Base-by-base conservation (phyloP, 768 basidiomycete genomes). In the Boletus huronensis region DNA sequence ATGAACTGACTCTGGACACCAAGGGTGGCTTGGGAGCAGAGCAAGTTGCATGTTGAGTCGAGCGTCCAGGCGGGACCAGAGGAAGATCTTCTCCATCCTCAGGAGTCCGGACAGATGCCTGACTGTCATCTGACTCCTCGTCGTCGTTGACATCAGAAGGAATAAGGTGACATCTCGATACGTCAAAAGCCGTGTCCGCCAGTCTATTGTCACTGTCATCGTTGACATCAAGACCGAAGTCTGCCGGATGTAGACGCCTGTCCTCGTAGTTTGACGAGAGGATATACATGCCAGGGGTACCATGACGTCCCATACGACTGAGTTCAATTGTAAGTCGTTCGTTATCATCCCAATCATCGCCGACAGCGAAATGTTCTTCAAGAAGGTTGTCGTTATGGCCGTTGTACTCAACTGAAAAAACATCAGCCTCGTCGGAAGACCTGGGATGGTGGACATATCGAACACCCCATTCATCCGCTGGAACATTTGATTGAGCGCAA, bases 381-480 rank as follows among this genome's bases (percentile, higher is more conserved):
- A 70, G 53, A 14, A 68, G 59, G 23, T 59, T 66, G 44, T 70
- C 60, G 39, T 70, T 61, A n/a, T 59, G 43, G 14, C 55, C 58
- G 16, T 52, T 52, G n/a, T 66, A 61, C 16, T 63, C 66, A 36
- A 63, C 53, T 14, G 57, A 55, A 54, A 69, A 70, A 28, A 60
- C 6, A 9, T 65, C 66, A 17, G 34, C 38, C 16, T 63, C 61
- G 16, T 63, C 56, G 5, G 36, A 49, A 34, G 54, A 42, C 16
- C 32, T 42, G 16, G 39, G 28, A 40, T 38, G 40, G 36, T 62
- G 50, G 17, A 31, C 17, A 36, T 48, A 55, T 53, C 64, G 68
- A 55, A 70, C 58, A 25, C 64, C 66, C 66, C 66, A 70, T 57
- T 69, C 66, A 46, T 72, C 55, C 14, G 63, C 69, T 70, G 46